These are phyloP conservation scores for Suaeda aralocaspica DNA, from an alignment of 148 eudicot genomes.

Conservation along the genomic window DNA sequence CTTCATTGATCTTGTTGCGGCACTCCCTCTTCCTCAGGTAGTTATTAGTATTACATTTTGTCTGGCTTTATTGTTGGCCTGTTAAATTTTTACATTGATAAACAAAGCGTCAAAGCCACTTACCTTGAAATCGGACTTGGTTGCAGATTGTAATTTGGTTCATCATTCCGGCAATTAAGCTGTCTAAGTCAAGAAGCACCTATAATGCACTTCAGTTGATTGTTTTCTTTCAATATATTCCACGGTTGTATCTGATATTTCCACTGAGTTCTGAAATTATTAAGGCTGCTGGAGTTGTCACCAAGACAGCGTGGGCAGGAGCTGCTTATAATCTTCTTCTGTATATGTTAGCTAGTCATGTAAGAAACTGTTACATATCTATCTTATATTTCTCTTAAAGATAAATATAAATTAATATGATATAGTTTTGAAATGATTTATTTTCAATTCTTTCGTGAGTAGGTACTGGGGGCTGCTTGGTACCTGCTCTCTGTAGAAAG, in stretches of 20 bases:
- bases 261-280: constrained; percentile 53
- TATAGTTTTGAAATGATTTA: constrained; percentile 8
- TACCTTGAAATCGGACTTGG: background rate
- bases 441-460: constrained; percentile 3
- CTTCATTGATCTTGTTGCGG: constrained; percentile 53
- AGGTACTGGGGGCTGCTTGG: constrained; percentile 72
- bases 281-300: constrained; percentile 64
- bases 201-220: constrained; percentile 54
- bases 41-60: background rate
- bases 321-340: constrained; percentile 69
- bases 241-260: constrained; percentile 52
- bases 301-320: constrained; percentile 75
- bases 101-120: too few species aligned
- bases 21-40: constrained; percentile 77
- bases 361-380: constrained; percentile 18
- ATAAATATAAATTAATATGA: background rate
- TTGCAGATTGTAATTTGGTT: constrained; percentile 71
- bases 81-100: too few species aligned
- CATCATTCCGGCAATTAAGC: constrained; percentile 55
- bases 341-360: constrained; percentile 74
- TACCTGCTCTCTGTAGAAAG: constrained; percentile 59
- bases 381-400: too few species aligned
- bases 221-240: constrained; percentile 55
- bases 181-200: constrained; percentile 49
- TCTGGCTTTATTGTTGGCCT: too few species aligned